Conservation (phyloP, 2,329 filamentous ascomycete species). For the Penicillium brasilianum region DNA sequence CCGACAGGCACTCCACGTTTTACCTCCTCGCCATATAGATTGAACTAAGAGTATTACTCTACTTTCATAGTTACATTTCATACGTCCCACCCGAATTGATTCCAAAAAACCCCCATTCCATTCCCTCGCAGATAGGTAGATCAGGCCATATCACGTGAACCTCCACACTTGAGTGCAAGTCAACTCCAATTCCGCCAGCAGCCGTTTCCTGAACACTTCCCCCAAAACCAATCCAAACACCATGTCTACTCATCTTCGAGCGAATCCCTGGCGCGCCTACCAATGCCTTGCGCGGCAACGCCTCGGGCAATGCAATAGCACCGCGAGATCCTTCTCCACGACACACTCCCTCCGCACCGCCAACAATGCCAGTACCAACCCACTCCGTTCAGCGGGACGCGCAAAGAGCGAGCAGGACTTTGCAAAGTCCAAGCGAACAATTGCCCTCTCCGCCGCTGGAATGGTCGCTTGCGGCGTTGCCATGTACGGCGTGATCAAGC, state of each 20-base stretch:
- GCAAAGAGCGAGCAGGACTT: slow-evolving; percentile 31
- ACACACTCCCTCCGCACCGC: slow-evolving; percentile 33
- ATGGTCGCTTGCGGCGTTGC: slow-evolving; percentile 46
- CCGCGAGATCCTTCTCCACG: slow-evolving; percentile 34
- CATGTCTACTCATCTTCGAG: slow-evolving; percentile 28
- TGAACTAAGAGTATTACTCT: neutral
- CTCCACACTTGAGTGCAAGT: slow-evolving; percentile 20
- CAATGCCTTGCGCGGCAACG: slow-evolving; percentile 34
- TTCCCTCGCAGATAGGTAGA: slow-evolving; percentile 7
- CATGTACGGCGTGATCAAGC: slow-evolving; percentile 49
- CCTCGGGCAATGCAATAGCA: slow-evolving; percentile 6
- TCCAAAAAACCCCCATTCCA: neutral
- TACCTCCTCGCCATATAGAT: too few species aligned
- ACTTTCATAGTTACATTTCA: neutral
- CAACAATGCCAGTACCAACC: slow-evolving; percentile 33
- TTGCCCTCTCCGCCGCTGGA: slow-evolving; percentile 42
- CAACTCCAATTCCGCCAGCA: slow-evolving; percentile 19
- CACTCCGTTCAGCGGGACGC: slow-evolving; percentile 34
- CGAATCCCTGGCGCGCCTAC: slow-evolving; percentile 36
- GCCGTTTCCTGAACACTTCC: slow-evolving; percentile 18
- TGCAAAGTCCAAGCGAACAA: slow-evolving; percentile 38
- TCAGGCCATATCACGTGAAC: slow-evolving; percentile 30
- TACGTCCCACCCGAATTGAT: neutral
- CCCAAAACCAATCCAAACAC: slow-evolving; percentile 11
- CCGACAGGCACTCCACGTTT: neutral